Base-by-base conservation (phyloP, 306 rosid species). In the Pyrus betulifolia region DNA sequence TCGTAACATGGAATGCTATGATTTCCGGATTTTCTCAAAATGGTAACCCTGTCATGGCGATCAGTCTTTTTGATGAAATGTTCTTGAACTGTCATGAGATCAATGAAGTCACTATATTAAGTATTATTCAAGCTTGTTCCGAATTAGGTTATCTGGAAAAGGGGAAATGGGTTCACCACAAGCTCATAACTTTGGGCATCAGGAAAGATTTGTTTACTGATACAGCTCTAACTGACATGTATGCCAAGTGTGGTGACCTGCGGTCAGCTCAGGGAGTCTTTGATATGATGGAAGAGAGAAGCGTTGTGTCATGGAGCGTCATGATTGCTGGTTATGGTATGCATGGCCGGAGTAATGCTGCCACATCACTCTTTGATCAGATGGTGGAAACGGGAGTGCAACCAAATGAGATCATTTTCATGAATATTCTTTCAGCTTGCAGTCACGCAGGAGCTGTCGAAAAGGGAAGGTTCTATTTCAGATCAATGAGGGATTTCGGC, bases 141-240 rank as follows among this genome's bases (percentile, higher is more conserved):
- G 85, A 82, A 85, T 79, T 88, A 81, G 97, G 98, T 77, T 83
- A 85, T 82, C 83, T 89, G 18, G 90, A 89, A 67, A 90, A 88
- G 83, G 98, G 98, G 72, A 94, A 90, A 87, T 92, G 93, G 97
- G 82, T 91, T 84, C 98, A 90, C 89, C 93, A 91, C 78, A 90
- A 90, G 82, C 77, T 90, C 77, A 74, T 92, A 71, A 84, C 83
- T 40, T 85, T 66, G 27, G 96, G 95, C 27, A 2, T 85, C 58
- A 71, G 74, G 46, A 81, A 82, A 64, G 86, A 90, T 83, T 82
- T 83, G 28, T 94, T 85, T 75, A 74, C 90, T 15, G 83, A 83
- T 67, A 90, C 97, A 28, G 88, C 96, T 79, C 84, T 94, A 72
- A 82, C 83, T 45, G 97, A 91, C 83, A 87, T 94, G 97, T 94